Percentiles rank a stretch among this genome's conserved stretches.
phyloP scores from a whole-genome alignment of 371 early-diverging fungal genomes.

The Rhizopus delemar region DNA sequence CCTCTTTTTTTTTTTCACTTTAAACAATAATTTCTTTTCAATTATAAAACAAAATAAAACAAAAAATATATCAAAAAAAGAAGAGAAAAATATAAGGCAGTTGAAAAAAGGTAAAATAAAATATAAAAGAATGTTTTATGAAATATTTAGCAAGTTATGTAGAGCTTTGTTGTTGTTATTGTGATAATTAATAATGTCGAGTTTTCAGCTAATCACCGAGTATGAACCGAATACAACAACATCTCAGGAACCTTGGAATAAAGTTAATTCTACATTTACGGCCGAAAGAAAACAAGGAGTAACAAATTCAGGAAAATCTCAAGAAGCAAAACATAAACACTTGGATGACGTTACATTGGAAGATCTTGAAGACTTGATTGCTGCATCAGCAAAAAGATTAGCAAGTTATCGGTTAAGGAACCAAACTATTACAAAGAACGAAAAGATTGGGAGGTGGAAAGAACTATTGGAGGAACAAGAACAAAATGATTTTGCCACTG shows the following conservation, averaged over 20 bases:
- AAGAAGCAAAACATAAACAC: conserved; percentile 17
- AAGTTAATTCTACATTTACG: conserved; percentile 25
- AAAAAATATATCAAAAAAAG: too few species aligned
- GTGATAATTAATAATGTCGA: conserved; percentile 1
- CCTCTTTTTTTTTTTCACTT: background rate
- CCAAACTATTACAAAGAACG: conserved; percentile 4
- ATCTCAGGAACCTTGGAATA: conserved; percentile 31
- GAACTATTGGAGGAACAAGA: conserved; percentile 9
- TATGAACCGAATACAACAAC: conserved; percentile 15
- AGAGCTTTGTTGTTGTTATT: background rate
- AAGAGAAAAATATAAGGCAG: too few species aligned
- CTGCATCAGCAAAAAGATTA: conserved; percentile 47
- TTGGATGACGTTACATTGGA: conserved; percentile 45
- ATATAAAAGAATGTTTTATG: too few species aligned
- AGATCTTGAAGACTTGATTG: conserved; percentile 49
- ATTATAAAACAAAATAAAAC: too few species aligned
- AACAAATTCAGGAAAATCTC: conserved; percentile 16
- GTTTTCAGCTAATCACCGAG: conserved; percentile 1
- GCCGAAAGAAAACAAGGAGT: conserved; percentile 30
- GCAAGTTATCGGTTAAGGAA: conserved; percentile 41
- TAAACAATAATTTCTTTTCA: too few species aligned
- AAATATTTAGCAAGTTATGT: too few species aligned
- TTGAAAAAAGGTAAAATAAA: too few species aligned
- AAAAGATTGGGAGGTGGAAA: conserved; percentile 22
- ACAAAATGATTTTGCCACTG: background rate